phyloP scores from a whole-genome alignment of 768 basidiomycete genomes.

The Holtermannia corniformis region DNA sequence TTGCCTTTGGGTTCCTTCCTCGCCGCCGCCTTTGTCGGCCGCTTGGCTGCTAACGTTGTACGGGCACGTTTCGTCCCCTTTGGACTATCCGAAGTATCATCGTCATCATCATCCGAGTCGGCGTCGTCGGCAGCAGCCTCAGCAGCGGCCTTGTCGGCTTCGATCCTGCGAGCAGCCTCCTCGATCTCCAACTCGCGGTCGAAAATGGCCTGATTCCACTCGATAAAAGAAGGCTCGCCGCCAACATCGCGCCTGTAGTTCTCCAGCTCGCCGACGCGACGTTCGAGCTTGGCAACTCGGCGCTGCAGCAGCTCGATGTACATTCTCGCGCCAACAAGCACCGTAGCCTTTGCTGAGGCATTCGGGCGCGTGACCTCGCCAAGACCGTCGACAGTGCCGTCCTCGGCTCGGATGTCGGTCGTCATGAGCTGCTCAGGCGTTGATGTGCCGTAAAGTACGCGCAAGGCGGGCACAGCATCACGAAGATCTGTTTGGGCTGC shows the following conservation, averaged over 20 bases:
- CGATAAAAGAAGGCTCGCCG: constrained; percentile 16
- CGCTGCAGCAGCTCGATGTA: constrained; percentile 36
- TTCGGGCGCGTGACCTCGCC: constrained; percentile 37
- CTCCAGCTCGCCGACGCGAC: constrained; percentile 29
- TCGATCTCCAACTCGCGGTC: constrained; percentile 10
- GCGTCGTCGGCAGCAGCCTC: constrained; percentile 12
- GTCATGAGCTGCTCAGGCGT: constrained; percentile 28
- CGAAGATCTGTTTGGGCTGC: constrained; percentile 37
- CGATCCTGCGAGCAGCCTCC: constrained; percentile 2
- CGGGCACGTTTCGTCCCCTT: constrained; percentile 2
- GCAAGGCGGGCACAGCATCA: constrained; percentile 37
- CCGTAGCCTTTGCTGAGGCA: constrained; percentile 37
- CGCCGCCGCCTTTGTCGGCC: neutral
- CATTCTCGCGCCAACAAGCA: constrained; percentile 34
- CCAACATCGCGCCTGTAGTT: constrained; percentile 18
- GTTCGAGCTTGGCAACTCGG: constrained; percentile 18
- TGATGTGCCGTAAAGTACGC: constrained; percentile 38
- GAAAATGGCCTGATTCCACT: constrained; percentile 26
- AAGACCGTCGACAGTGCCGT: constrained; percentile 34
- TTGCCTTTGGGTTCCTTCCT: constrained; percentile 13
- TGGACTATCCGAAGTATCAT: constrained; percentile 20
- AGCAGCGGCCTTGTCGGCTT: constrained; percentile 3
- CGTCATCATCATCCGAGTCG: constrained; percentile 14
- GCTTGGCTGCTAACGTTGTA: neutral
- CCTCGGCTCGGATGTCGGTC: constrained; percentile 29